Evolutionary conservation across 495 filamentous ascomycete genomes (phyloP).

Genomic region (Opeltia flavorubescens): DNA sequence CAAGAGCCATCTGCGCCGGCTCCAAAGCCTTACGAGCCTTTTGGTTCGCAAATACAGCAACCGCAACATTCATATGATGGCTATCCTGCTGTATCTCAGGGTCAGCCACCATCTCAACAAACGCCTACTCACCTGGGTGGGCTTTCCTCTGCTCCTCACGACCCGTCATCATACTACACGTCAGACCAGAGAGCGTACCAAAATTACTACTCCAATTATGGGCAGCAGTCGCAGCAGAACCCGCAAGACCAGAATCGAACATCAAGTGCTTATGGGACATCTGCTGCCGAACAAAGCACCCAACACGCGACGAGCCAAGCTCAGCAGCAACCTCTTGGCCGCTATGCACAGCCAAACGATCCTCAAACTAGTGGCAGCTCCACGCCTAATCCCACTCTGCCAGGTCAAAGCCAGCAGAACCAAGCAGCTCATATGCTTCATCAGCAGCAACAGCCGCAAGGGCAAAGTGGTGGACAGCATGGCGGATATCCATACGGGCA

Average conservation of each 20-base stretch:
- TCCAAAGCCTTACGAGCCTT: constrained; percentile 82
- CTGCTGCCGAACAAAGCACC: constrained; percentile 56
- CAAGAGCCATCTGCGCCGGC: constrained; percentile 45
- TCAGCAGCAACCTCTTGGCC: constrained; percentile 39
- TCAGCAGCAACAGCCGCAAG: constrained; percentile 43
- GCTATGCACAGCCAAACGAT: constrained; percentile 55
- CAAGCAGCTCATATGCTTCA: constrained; percentile 33
- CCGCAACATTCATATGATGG: constrained; percentile 49
- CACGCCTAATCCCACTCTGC: constrained; percentile 70
- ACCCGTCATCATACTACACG: constrained; percentile 78
- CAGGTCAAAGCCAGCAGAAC: constrained; percentile 45
- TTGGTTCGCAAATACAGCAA: constrained; percentile 61
- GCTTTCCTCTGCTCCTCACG: constrained; percentile 60
- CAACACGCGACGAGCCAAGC: constrained; percentile 59
- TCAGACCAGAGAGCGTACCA: constrained; percentile 65
- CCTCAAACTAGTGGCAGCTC: constrained; percentile 74
- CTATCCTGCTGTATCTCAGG: constrained; percentile 32
- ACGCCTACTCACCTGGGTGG: constrained; percentile 41
- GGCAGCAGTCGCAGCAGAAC: constrained; percentile 43
- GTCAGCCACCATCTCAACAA: constrained; percentile 19
- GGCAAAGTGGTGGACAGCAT: constrained; percentile 42
- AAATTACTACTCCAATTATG: constrained; percentile 69
- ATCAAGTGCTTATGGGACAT: constrained; percentile 62
- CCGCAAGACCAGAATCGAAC: constrained; percentile 70
- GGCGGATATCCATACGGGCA: constrained; percentile 50